These are phyloP conservation scores for Debaryomyces subglobosus DNA, from an alignment of 1,139 yeast genomes.

Conservation along the genomic window DNA sequence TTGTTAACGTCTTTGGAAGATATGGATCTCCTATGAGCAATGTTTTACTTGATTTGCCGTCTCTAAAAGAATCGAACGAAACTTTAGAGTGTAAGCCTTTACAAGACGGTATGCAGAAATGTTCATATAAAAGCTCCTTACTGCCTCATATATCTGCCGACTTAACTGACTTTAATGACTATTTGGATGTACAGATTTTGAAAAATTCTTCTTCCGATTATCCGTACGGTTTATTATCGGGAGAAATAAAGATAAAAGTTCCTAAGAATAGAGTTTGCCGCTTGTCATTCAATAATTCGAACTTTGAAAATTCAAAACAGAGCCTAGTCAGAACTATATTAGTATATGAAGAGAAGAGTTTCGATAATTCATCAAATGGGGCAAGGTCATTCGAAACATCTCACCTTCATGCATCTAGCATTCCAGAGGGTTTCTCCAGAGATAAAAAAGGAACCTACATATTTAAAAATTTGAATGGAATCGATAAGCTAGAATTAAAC, in stretches of 20 bases:
- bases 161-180: constrained; percentile 37
- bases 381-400: not conserved
- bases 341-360: constrained; percentile 36
- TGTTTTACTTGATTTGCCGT: constrained; percentile 63
- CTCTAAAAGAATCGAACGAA: constrained; percentile 44
- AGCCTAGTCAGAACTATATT: constrained; percentile 65
- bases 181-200: constrained; percentile 52
- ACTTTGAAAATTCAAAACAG: constrained; percentile 28
- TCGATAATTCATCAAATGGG: constrained; percentile 12
- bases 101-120: constrained; percentile 53
- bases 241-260: constrained; percentile 60
- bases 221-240: constrained; percentile 69
- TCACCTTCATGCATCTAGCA: constrained; percentile 13
- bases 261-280: constrained; percentile 67
- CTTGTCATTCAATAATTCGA: constrained; percentile 53
- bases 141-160: constrained; percentile 56
- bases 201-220: constrained; percentile 51
- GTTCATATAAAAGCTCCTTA: constrained; percentile 53
- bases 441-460: constrained; percentile 55
- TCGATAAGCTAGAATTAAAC: constrained; percentile 62
- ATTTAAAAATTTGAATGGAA: constrained; percentile 61
- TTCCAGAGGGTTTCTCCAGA: constrained; percentile 55
- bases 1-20: constrained; percentile 56
- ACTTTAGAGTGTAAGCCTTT: constrained; percentile 36
- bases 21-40: constrained; percentile 39